These are phyloP conservation scores for Botrytis sinoallii DNA, from an alignment of 2,329 filamentous ascomycete genomes.

Conservation along the genomic window DNA sequence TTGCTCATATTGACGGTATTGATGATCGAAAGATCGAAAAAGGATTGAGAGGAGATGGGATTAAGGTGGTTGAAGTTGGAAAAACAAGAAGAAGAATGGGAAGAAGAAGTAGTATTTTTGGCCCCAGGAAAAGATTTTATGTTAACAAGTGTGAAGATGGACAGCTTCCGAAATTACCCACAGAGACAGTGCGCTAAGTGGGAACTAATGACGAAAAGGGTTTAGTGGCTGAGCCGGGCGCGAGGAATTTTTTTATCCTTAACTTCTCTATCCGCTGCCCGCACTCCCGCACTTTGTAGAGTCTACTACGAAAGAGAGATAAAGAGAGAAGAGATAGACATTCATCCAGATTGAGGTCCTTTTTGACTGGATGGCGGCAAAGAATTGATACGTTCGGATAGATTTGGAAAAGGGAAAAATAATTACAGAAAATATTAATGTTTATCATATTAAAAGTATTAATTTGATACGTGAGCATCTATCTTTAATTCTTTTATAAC, in stretches of 20 bases:
- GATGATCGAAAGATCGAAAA: slow-evolving; percentile 40
- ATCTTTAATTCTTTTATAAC: not conserved
- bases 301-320: too few species aligned
- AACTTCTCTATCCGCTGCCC: not conserved
- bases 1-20: slow-evolving; percentile 42
- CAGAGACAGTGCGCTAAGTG: slow-evolving; percentile 11
- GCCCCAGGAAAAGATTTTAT: slow-evolving; percentile 28
- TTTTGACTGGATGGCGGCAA: not conserved
- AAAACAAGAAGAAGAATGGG: slow-evolving; percentile 27
- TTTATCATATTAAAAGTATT: too few species aligned
- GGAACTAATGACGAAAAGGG: not conserved
- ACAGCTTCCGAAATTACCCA: slow-evolving; percentile 24
- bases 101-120: slow-evolving; percentile 26
- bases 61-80: slow-evolving; percentile 27
- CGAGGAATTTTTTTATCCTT: slow-evolving; percentile 12
- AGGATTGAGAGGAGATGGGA: slow-evolving; percentile 61
- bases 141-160: slow-evolving; percentile 21
- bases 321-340: too few species aligned
- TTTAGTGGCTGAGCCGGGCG: not conserved
- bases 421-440: too few species aligned
- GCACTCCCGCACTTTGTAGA: not conserved
- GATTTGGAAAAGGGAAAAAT: not conserved
- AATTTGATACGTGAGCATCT: too few species aligned
- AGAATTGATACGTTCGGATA: not conserved
- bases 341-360: not conserved